Percentiles rank a stretch among this genome's conserved stretches.
These are phyloP conservation scores for Phytophthora boehmeriae DNA, from an alignment of 352 stramenopile species.

Conservation along the genomic window DNA sequence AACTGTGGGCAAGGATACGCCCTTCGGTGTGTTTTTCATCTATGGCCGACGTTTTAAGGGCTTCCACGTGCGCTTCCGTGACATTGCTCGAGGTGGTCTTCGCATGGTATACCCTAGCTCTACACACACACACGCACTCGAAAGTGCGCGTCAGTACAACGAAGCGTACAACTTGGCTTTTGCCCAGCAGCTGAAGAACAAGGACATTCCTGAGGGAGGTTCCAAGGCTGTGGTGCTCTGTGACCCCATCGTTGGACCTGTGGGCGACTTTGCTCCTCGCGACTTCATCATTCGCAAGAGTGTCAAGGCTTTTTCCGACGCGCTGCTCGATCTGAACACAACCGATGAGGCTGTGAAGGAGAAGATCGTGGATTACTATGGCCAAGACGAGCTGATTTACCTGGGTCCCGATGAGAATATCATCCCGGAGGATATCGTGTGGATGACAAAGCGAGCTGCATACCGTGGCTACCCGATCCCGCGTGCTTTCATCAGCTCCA, in stretches of 20 bases:
- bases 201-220: constrained; percentile 85
- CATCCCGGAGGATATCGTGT: constrained; percentile 76
- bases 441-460: constrained; percentile 85
- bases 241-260: constrained; percentile 70
- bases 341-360: constrained; percentile 71
- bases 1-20: constrained; percentile 86
- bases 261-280: constrained; percentile 77
- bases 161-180: constrained; percentile 88
- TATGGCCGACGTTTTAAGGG: constrained; percentile 96
- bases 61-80: constrained; percentile 86
- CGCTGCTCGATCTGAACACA: constrained; percentile 81
- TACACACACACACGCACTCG: constrained; percentile 58
- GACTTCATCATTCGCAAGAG: constrained; percentile 95
- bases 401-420: constrained; percentile 86
- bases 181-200: constrained; percentile 90
- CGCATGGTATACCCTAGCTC: constrained; percentile 81
- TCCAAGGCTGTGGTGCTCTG: constrained; percentile 87
- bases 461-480: constrained; percentile 82
- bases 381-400: constrained; percentile 86
- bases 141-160: constrained; percentile 83
- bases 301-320: constrained; percentile 96
- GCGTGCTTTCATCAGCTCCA: constrained; percentile 87
- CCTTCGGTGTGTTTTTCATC: constrained; percentile 97
- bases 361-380: constrained; percentile 83
- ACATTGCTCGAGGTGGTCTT: constrained; percentile 81